Base-by-base conservation (phyloP, 2,329 filamentous ascomycete species). In the Botrytis galanthina region DNA sequence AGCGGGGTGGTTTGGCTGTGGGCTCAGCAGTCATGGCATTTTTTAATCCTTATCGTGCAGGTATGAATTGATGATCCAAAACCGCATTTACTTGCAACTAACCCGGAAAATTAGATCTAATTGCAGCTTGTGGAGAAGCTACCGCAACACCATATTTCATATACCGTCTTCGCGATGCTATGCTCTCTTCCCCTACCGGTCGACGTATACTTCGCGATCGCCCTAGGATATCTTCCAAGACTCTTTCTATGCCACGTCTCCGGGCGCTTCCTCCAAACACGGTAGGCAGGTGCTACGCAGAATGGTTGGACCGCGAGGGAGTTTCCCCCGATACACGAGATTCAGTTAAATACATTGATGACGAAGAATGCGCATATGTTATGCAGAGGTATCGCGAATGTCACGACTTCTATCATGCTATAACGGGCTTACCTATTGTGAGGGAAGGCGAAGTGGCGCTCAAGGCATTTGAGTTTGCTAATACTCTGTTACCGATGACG, bases 371-470 rank as follows among this genome's bases (percentile, higher is more conserved):
- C 82, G 96, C 96, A 51, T 99, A 98, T 84, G 96, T 98, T 29
- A 97, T 99, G 93, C 96, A 98, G 85, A 90, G 96, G 71, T 99
- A 99, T 83, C 91, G 96, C 75, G 96, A 99, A 83, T 97, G 93
- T 77, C 96, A 99, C 82, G 96, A 99, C 82, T 98, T 99, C 83
- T 98, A 97, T 84, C 96, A 99, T 82, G 95, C 96, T 0, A 86
- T 99, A 70, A 97, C 95, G 0, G 95, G 95, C 0, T 84, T 99
- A 66, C 96, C 96, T 0, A 89, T 97, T 60, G 92, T 97, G 76
- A 88, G 94, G n/a, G 96, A 99, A 85, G 96, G 96, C 39, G 96
- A 99, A 85, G 88, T 99, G 20, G 96, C 95, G n/a, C 87, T 99
- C 78, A 99, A 99, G 84, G 94, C 95, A 0, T 97, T 99, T 78